Evolutionary conservation across 2,329 filamentous ascomycete genomes (phyloP).

Genomic region (Trichoderma citrinoviride): DNA sequence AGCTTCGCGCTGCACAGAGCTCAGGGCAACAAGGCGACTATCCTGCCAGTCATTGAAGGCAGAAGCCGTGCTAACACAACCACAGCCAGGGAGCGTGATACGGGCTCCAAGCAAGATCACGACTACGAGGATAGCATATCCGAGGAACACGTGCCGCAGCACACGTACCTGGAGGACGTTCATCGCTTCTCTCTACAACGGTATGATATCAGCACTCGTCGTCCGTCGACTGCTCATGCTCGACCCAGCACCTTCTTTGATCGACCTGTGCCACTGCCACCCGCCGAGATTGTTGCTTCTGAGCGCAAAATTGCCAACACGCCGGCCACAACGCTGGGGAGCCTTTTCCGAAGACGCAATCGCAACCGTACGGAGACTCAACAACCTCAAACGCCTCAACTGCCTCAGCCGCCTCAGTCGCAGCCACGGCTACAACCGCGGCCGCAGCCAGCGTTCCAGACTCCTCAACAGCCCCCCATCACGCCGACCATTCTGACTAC

Average conservation of each 20-base stretch:
- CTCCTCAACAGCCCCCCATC: not conserved
- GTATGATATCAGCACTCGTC: conserved; percentile 21
- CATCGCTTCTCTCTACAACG: conserved; percentile 16
- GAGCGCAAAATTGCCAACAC: conserved; percentile 20
- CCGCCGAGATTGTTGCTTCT: not conserved
- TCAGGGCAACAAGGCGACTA: conserved; percentile 26
- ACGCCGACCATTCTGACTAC: not conserved
- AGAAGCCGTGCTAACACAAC: not conserved
- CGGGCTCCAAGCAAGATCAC: not conserved
- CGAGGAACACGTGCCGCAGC: not conserved
- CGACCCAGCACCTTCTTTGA: not conserved
- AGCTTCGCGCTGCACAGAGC: conserved; percentile 28
- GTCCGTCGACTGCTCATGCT: conserved; percentile 10
- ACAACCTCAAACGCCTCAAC: not conserved
- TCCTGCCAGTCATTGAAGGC: conserved; percentile 24
- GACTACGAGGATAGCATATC: conserved; percentile 18
- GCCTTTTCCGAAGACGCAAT: conserved; percentile 30
- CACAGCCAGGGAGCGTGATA: not conserved
- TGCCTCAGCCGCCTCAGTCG: too few species aligned
- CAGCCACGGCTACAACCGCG: too few species aligned
- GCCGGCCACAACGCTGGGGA: conserved; percentile 29
- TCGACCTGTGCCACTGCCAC: not conserved
- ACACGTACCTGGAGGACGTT: not conserved
- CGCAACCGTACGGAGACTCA: conserved; percentile 16
- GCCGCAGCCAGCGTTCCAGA: too few species aligned